Evolutionary conservation across 306 rosid species (phyloP), one percentile per base, ranked within the genome.

Genomic region (Malus sylvestris): DNA sequence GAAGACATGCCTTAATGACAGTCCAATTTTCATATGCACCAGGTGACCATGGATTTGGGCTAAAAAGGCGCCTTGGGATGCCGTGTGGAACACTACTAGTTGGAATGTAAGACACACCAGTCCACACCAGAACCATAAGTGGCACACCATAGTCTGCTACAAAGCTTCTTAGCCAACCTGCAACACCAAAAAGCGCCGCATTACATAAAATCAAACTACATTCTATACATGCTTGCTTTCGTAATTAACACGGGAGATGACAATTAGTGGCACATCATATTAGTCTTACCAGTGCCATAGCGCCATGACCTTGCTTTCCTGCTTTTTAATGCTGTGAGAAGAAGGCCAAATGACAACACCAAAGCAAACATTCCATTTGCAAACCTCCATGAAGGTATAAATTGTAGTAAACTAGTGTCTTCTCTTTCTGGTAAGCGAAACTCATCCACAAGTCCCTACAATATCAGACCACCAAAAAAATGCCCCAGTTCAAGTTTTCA

Each of bases 1-100:
- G 57, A 40, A 16, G 30, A 67, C 93, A 70, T 87, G 82, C 99
- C 98, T 92, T 91, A 64, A 95, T 69, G 45, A 96, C 97, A 49
- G 97, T 96, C 99, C 99, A 96, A 80, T 96, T 96, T 10, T 87
- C 96, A 30, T 96, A 96, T 51, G 99, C 99, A 80, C 99, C 99
- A 10, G 93, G 96, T 35, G 99, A 92, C 99, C 99, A 96, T 2
- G 99, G 99, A 74, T 96, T 91, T n/a, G 99, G 99, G 82, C 99
- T 96, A 76, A 88, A 86, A 59, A 96, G 95, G 38, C 99, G 89
- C 85, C 99, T 80, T 9, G 99, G 99, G 65, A 96, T 91, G 67
- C 97, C 99, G 10, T 80, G 73, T 25, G 99, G 99, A 72, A 92
- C 93, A 78, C 62, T 85, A 75, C 76, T 58, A 1, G 97, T 27